Conservation (phyloP, 306 rosid genomes). For the Citrullus amarus region DNA sequence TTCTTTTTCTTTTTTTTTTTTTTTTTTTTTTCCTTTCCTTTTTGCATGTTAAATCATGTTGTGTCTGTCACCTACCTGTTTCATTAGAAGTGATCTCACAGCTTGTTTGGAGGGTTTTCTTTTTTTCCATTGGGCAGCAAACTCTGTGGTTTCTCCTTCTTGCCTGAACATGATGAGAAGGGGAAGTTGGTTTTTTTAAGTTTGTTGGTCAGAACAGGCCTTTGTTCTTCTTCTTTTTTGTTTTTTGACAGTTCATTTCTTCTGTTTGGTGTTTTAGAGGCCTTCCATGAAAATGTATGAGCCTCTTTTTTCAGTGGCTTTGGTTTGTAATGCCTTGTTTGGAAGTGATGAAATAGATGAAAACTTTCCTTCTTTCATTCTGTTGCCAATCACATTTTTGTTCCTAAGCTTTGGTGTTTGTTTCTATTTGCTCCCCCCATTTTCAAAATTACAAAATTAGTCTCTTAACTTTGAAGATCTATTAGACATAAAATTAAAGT, state of each 20-base stretch:
- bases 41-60: constrained; percentile 50
- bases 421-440: too few relatives aligned
- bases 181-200: neutral
- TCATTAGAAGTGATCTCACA: constrained; percentile 20
- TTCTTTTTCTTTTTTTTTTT: too few relatives aligned
- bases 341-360: neutral
- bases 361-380: neutral
- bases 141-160: constrained; percentile 17
- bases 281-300: neutral
- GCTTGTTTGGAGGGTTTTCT: constrained; percentile 21
- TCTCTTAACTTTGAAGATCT: too few relatives aligned
- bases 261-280: constrained; percentile 7
- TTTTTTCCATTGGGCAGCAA: constrained; percentile 18
- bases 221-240: neutral
- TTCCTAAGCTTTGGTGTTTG: too few relatives aligned
- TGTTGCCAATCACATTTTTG: neutral
- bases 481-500: too few relatives aligned
- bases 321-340: constrained; percentile 2
- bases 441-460: too few relatives aligned
- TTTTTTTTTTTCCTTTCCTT: neutral
- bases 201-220: neutral
- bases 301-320: neutral
- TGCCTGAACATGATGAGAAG: neutral
- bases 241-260: neutral
- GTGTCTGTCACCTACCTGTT: constrained; percentile 25